phyloP scores from a whole-genome alignment of 139 green algal species.

The Astrephomene gubernaculifera region DNA sequence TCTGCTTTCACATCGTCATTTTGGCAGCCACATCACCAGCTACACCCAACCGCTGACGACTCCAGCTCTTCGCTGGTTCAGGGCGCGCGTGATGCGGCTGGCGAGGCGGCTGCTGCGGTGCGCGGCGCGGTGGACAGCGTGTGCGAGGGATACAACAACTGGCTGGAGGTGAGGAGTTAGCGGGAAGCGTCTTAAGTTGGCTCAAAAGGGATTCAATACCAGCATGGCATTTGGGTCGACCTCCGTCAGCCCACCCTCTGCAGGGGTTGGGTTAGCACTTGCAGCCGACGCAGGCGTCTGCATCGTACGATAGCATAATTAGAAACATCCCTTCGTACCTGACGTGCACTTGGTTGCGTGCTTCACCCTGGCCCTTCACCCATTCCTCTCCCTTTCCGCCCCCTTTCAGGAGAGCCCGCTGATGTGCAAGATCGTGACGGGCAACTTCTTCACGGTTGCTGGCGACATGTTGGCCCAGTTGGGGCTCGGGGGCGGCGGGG shows the following conservation, averaged over 20 bases:
- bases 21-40: neutral
- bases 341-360: neutral
- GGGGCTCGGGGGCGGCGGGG: neutral
- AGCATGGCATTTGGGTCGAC: neutral
- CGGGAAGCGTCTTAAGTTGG: neutral
- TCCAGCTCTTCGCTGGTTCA: neutral
- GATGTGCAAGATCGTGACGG: constrained; percentile 29
- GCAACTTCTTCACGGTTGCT: constrained; percentile 37
- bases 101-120: neutral
- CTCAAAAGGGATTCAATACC: neutral
- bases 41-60: neutral
- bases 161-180: neutral
- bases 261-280: neutral
- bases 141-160: constrained; percentile 9
- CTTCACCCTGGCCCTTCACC: neutral
- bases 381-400: neutral
- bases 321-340: neutral
- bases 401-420: constrained; percentile 25
- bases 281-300: no score
- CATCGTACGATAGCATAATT: no score
- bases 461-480: constrained; percentile 36
- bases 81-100: neutral
- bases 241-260: neutral
- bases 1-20: neutral
- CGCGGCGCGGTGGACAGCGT: neutral